These are phyloP conservation scores for Triangularia setosa DNA, from an alignment of 2,329 filamentous ascomycete genomes.

Conservation along the genomic window DNA sequence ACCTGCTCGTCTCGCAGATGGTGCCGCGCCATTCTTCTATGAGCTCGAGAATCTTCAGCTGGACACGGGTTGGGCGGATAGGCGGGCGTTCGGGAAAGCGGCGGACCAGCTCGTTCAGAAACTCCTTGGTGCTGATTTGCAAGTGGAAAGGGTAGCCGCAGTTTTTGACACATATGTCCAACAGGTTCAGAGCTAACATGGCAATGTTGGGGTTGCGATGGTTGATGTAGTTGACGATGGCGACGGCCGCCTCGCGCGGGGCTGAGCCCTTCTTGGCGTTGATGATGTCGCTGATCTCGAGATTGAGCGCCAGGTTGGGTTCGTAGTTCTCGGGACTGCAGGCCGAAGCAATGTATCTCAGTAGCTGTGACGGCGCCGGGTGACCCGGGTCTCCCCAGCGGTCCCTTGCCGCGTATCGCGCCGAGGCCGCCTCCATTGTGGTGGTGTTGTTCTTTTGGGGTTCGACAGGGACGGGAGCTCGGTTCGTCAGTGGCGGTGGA, in stretches of 20 bases:
- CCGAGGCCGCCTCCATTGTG: conserved; percentile 86
- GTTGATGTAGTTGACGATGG: conserved; percentile 93
- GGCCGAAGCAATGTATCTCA: conserved; percentile 92
- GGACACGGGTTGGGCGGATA: conserved; percentile 78
- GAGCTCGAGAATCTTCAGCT: conserved; percentile 87
- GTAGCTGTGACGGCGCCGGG: conserved; percentile 77
- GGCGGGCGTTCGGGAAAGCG: conserved; percentile 93
- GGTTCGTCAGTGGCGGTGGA: background rate
- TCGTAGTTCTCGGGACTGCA: conserved; percentile 98
- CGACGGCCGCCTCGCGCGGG: conserved; percentile 88
- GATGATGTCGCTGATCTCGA: conserved; percentile 94
- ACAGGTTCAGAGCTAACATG: conserved; percentile 80
- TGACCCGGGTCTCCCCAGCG: conserved; percentile 81
- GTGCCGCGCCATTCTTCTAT: conserved; percentile 98
- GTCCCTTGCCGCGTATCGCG: conserved; percentile 91
- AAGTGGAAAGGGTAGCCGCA: conserved; percentile 98
- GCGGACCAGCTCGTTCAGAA: conserved; percentile 94
- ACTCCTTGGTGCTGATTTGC: conserved; percentile 98
- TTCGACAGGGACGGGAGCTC: background rate
- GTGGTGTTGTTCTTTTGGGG: background rate
- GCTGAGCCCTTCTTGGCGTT: conserved; percentile 96
- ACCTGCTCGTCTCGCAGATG: conserved; percentile 95
- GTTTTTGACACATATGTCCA: conserved; percentile 99
- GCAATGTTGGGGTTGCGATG: conserved; percentile 95
- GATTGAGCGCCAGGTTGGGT: conserved; percentile 90